Base-by-base conservation (phyloP, 2,329 filamentous ascomycete species). In the Venturia carpophila region DNA sequence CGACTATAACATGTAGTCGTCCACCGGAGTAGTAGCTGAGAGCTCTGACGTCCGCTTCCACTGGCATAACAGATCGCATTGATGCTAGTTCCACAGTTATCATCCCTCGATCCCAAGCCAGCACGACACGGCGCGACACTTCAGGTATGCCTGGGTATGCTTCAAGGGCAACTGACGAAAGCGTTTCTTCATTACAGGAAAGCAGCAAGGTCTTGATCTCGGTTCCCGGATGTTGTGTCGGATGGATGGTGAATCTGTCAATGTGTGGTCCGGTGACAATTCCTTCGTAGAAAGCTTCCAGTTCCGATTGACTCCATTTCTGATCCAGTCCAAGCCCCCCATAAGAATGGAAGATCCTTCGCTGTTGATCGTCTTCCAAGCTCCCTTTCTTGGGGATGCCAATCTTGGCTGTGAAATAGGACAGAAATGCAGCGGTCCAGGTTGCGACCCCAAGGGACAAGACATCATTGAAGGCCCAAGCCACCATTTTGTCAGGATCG, bases 361-460 rank as follows among this genome's bases (percentile, higher is more conserved):
- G 65, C 13, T 64, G 65, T 7, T 67, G 66, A 37, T 67, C 63
- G 6, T 56, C 47, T 27, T 66, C 60, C 27, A 62, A 42, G 10
- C 5, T 41, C 5, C 30, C 47, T 60, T 64, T 64, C 56, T 76
- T 75, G 1, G 79, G 79, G 71, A 79, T 76, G 17, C 78, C 76
- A 67, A 83, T 75, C 47, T 80, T 80, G 1, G 80, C 79, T 13
- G 76, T 79, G 62, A 75, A 73, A 34, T 83, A 72, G 0, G 79
- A 79, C 4, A 83, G 72, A 21, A 84, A 69, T 13, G 80, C 82
- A 17, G 79, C 77, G 17, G 75, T 80, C 82, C 82, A 84, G 9
- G 82, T 84, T 5, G 78, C 75, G 4, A 74, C 70, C 6, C 73
- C 80, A 10, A 84, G 74, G 2, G 79, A 77, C 66, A 83, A 78